These are phyloP conservation scores for Pterocarpus santalinus DNA, from an alignment of 306 rosid species.

Conservation along the genomic window DNA sequence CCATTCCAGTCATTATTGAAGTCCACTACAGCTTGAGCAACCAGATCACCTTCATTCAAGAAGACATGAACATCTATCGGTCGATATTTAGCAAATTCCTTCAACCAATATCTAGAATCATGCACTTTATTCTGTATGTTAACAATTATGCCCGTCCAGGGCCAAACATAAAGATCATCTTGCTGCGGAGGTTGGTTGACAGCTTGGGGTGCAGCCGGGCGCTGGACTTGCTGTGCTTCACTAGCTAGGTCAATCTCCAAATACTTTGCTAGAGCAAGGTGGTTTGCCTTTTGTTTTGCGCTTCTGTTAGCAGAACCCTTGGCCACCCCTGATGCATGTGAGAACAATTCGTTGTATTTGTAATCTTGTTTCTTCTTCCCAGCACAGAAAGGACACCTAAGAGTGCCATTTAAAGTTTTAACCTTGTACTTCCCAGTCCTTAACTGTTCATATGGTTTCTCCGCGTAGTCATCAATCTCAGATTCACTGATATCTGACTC, in stretches of 20 bases:
- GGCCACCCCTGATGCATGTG: conserved; percentile 94
- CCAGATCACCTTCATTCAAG: conserved; percentile 47
- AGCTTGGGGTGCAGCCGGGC: conserved; percentile 52
- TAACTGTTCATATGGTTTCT: conserved; percentile 80
- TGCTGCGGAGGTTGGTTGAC: conserved; percentile 52
- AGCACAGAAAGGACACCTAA: conserved; percentile 92
- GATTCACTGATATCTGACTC: conserved; percentile 94
- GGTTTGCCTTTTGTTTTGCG: conserved; percentile 82
- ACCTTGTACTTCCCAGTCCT: conserved; percentile 71
- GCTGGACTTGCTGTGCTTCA: conserved; percentile 63
- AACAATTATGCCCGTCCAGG: conserved; percentile 88
- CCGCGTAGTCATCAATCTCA: conserved; percentile 76
- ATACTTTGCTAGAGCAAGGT: conserved; percentile 87
- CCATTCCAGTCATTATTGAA: conserved; percentile 85
- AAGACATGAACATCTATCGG: conserved; percentile 63
- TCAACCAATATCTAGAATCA: conserved; percentile 71
- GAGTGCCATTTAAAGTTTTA: conserved; percentile 70
- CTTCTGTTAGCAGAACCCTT: conserved; percentile 96
- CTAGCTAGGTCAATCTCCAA: conserved; percentile 71
- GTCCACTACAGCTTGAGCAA: conserved; percentile 61
- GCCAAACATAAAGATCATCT: conserved; percentile 85
- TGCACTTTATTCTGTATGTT: conserved; percentile 54
- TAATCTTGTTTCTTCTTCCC: conserved; percentile 97
- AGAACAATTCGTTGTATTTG: conserved; percentile 82
- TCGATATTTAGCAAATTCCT: conserved; percentile 61